Conservation (phyloP, 2,329 filamentous ascomycete species). For the Cercospora zeae-maydis region DNA sequence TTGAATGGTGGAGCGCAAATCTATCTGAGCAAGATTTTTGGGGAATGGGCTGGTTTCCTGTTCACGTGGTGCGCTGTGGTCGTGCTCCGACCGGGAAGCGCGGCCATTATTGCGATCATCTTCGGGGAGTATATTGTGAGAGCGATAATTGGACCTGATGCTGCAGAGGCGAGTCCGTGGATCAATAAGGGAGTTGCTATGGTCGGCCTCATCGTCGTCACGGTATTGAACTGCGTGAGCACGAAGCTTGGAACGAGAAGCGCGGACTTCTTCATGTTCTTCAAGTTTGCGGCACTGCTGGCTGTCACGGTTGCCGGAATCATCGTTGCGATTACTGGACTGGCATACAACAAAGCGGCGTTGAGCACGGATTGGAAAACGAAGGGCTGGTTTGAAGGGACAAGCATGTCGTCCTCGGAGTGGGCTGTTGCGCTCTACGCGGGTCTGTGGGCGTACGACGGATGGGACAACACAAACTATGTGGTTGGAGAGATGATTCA, state of each 20-base stretch:
- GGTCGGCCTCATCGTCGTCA: slow-evolving; percentile 70
- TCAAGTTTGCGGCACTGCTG: slow-evolving; percentile 88
- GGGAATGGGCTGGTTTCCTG: slow-evolving; percentile 85
- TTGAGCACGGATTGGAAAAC: slow-evolving; percentile 69
- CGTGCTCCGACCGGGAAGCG: slow-evolving; percentile 87
- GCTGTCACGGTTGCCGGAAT: slow-evolving; percentile 85
- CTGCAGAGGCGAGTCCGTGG: slow-evolving; percentile 76
- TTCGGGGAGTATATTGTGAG: slow-evolving; percentile 97
- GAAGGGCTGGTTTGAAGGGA: slow-evolving; percentile 79
- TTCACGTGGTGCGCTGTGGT: slow-evolving; percentile 96
- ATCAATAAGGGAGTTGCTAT: slow-evolving; percentile 86
- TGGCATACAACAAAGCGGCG: slow-evolving; percentile 70
- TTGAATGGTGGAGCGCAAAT: slow-evolving; percentile 92
- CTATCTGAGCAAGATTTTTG: slow-evolving; percentile 94
- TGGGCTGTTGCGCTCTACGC: slow-evolving; percentile 96
- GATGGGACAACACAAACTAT: slow-evolving; percentile 99
- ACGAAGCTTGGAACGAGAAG: slow-evolving; percentile 82
- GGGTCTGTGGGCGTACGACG: slow-evolving; percentile 95
- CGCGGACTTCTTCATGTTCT: slow-evolving; percentile 91
- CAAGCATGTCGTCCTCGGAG: slow-evolving; percentile 71
- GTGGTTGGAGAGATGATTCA: slow-evolving; percentile 96
- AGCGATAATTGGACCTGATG: slow-evolving; percentile 81
- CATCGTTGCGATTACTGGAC: slow-evolving; percentile 81
- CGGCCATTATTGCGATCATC: slow-evolving; percentile 94
- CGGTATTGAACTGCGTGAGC: slow-evolving; percentile 82